Evolutionary conservation across 805 yeast genomes (phyloP).

Genomic region (Yamadazyma ubonensis): DNA sequence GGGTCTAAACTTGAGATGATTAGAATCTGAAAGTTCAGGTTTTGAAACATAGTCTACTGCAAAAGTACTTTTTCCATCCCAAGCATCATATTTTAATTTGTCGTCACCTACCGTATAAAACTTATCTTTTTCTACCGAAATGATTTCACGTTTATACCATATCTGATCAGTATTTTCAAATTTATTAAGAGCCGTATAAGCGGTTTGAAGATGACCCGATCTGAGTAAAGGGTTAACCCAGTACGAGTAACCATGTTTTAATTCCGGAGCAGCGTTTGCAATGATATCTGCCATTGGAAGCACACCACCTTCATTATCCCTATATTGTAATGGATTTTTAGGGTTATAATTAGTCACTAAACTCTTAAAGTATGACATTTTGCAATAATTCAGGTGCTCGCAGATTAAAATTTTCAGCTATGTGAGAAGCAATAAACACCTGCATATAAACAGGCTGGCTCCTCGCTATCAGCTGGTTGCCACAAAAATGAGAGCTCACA

Average conservation of each 20-base stretch:
- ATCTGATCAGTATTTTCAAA: constrained; percentile 42
- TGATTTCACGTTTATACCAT: constrained; percentile 44
- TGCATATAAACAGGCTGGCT: not conserved
- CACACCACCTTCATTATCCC: constrained; percentile 8
- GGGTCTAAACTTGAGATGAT: constrained; percentile 35
- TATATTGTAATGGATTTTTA: constrained; percentile 19
- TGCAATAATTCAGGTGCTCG: not conserved
- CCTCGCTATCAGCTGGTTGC: constrained; percentile 6
- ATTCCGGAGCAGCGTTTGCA: constrained; percentile 38
- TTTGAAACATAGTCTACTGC: constrained; percentile 47
- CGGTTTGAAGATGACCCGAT: constrained; percentile 51
- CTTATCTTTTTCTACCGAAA: constrained; percentile 27
- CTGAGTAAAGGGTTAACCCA: constrained; percentile 46
- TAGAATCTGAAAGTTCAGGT: constrained; percentile 15
- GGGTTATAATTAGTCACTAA: constrained; percentile 26
- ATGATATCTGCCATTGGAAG: constrained; percentile 31
- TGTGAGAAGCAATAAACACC: not conserved
- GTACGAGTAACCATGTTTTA: constrained; percentile 36
- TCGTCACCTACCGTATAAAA: constrained; percentile 28
- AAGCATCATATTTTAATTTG: constrained; percentile 35
- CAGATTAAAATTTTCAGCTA: no score
- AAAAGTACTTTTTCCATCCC: constrained; percentile 46
- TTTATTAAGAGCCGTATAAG: constrained; percentile 46
- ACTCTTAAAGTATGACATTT: constrained; percentile 19
- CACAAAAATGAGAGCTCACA: constrained; percentile 4